These are phyloP conservation scores for Penicillium rolfsii DNA, from an alignment of 2,329 filamentous ascomycete genomes.

Conservation along the genomic window DNA sequence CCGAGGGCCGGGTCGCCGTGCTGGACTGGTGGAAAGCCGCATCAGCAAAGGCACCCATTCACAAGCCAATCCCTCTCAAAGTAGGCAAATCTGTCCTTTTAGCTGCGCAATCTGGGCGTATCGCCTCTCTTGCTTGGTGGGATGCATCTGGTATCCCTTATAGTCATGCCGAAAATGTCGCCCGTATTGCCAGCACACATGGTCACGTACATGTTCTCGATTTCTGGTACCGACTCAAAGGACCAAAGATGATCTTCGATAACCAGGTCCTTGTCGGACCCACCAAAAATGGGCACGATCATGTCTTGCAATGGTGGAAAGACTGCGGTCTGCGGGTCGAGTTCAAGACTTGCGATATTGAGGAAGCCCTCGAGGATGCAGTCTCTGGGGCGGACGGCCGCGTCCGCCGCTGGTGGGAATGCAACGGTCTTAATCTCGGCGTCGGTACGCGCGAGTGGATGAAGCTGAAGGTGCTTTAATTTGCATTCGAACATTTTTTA, in stretches of 20 bases:
- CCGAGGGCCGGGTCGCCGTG: conserved; percentile 80
- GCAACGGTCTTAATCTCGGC: conserved; percentile 78
- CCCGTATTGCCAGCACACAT: conserved; percentile 81
- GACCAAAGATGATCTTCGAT: conserved; percentile 79
- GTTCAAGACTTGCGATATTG: conserved; percentile 93
- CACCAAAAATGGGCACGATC: conserved; percentile 81
- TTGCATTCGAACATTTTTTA: conserved; percentile 13
- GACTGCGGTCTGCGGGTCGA: conserved; percentile 72
- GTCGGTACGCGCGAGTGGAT: conserved; percentile 88
- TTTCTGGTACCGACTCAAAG: conserved; percentile 75
- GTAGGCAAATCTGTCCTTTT: conserved; percentile 83
- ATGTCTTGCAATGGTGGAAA: conserved; percentile 92
- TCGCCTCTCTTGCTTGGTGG: conserved; percentile 84
- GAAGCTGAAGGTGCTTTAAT: conserved; percentile 71
- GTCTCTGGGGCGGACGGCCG: conserved; percentile 69
- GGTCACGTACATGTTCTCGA: conserved; percentile 83
- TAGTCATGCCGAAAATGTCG: conserved; percentile 77
- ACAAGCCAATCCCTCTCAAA: conserved; percentile 63
- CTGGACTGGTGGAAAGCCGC: conserved; percentile 91
- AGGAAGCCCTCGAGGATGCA: conserved; percentile 90
- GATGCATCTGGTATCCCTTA: conserved; percentile 77
- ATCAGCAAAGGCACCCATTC: conserved; percentile 60
- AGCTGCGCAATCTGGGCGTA: conserved; percentile 80
- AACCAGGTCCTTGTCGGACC: conserved; percentile 82
- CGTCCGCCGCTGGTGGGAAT: conserved; percentile 84